phyloP scores from a whole-genome alignment of 2,329 filamentous ascomycete species.

The Aspergillus fumigatus region DNA sequence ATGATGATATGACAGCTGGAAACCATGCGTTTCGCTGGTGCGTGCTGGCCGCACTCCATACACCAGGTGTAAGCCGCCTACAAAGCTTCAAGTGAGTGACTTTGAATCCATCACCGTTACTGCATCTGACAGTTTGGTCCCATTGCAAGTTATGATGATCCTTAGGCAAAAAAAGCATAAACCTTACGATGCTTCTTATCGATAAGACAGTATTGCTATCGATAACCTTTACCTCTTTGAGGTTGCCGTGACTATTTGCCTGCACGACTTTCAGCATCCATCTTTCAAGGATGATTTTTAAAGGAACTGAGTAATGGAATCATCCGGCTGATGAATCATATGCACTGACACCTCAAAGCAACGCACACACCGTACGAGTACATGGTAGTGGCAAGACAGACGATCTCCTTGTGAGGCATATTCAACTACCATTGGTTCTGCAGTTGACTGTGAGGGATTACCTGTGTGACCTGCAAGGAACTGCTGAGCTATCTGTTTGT shows the following conservation, averaged over 20 bases:
- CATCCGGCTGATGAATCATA: background rate
- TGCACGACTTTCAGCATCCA: background rate
- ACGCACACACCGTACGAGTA: background rate
- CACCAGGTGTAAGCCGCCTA: background rate
- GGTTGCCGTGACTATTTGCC: too few relatives aligned
- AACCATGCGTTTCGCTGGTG: background rate
- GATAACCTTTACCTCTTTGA: background rate
- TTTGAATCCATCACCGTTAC: background rate
- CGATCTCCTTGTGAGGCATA: background rate
- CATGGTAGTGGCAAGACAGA: background rate
- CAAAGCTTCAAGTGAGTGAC: background rate
- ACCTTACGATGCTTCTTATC: background rate
- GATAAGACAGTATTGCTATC: background rate
- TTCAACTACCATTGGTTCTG: background rate
- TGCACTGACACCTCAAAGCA: background rate
- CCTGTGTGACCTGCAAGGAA: background rate
- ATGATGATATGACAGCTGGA: slow-evolving; percentile 9
- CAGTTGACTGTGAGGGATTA: background rate
- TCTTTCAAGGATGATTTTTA: background rate
- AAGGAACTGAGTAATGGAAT: background rate
- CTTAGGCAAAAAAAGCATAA: background rate
- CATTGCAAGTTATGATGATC: background rate
- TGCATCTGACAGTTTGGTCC: background rate
- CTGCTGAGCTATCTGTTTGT: background rate
- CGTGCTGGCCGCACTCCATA: background rate